Percentiles rank a stretch among this genome's conserved stretches.
These are phyloP conservation scores for Phytophthora rubi DNA, from an alignment of 352 stramenopile species.

Conservation along the genomic window DNA sequence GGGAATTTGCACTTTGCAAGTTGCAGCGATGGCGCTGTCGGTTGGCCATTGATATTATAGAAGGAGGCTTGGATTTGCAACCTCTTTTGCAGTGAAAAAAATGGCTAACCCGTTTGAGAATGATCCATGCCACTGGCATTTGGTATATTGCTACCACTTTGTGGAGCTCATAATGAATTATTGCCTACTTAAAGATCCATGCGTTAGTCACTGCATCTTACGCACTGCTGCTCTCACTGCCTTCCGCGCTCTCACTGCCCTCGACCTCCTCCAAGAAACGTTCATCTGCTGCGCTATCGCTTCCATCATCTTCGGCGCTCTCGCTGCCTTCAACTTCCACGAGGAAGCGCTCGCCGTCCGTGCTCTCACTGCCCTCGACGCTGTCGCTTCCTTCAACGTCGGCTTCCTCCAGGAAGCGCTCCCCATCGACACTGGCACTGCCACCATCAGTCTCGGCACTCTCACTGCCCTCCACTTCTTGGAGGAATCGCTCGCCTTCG, in stretches of 20 bases:
- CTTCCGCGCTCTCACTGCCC: neutral
- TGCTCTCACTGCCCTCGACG: neutral
- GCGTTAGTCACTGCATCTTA: neutral
- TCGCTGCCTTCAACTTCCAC: neutral
- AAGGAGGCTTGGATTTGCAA: too few species aligned
- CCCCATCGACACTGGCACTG: neutral
- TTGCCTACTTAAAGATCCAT: neutral
- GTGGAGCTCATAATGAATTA: neutral
- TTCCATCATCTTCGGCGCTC: neutral
- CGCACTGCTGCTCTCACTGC: constrained; percentile 2
- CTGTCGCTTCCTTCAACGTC: constrained; percentile 6
- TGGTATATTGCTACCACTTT: neutral
- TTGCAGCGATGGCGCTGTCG: too few species aligned
- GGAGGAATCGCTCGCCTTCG: constrained; percentile 4
- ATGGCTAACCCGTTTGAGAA: neutral
- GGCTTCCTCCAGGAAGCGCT: constrained; percentile 2
- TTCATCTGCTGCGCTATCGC: neutral
- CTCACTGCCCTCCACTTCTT: constrained; percentile 3
- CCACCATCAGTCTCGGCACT: neutral
- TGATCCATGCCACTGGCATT: neutral
- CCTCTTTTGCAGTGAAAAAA: too few species aligned
- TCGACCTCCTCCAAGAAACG: neutral
- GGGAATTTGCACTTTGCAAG: neutral
- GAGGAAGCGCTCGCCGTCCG: neutral
- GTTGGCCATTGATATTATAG: too few species aligned